Evolutionary conservation across 257 asterid species (phyloP).

Genomic region (Thymus quinquecostatus): DNA sequence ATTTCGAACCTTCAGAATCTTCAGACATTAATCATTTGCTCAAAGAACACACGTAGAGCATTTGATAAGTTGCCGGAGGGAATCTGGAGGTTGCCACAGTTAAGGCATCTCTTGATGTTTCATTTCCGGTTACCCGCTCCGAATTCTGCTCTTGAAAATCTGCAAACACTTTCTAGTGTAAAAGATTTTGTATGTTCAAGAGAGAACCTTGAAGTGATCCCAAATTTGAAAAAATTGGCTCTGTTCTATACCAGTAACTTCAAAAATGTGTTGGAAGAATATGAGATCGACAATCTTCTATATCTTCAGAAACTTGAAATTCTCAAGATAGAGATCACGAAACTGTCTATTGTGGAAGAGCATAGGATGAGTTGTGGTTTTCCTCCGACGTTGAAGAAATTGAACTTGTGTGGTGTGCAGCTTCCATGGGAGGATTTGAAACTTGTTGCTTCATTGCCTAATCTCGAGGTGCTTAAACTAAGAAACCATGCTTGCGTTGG

Average conservation of each 20-base stretch:
- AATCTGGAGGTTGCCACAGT: conserved; percentile 18
- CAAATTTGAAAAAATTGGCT: background rate
- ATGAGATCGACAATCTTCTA: conserved; percentile 5
- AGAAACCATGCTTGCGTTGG: background rate
- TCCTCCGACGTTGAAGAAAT: background rate
- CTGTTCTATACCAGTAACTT: background rate
- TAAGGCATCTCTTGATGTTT: background rate
- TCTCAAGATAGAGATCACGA: background rate
- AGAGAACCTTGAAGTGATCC: background rate
- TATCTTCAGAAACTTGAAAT: conserved; percentile 2
- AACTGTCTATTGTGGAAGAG: background rate
- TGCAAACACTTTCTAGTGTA: background rate
- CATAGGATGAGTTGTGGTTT: background rate
- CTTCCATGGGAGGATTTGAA: background rate
- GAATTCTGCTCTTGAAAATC: background rate
- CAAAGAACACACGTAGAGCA: background rate
- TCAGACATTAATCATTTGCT: conserved; percentile 21
- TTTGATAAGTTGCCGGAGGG: background rate
- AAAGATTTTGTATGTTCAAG: background rate
- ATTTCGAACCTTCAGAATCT: conserved; percentile 23
- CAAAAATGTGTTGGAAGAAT: background rate
- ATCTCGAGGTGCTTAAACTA: conserved; percentile 2
- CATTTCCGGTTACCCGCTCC: background rate
- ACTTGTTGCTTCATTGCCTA: background rate
- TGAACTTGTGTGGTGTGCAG: background rate